Evolutionary conservation across 208 protist species (phyloP), one percentile per base, ranked within the genome.

Genomic region (Acanthamoeba triangularis): DNA sequence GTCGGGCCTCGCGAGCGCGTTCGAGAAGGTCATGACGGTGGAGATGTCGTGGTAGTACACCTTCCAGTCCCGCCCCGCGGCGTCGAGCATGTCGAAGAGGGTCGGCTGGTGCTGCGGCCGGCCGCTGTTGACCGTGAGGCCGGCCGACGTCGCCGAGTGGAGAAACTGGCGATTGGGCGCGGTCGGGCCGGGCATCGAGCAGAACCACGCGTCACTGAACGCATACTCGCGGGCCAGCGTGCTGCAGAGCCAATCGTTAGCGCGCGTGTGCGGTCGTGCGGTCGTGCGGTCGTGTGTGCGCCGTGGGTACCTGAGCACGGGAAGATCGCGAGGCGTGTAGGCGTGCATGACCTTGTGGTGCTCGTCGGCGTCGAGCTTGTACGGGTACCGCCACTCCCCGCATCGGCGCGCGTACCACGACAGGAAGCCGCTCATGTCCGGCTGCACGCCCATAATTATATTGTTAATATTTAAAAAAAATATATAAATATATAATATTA

Each of bases 201-300:
- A 90, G 56, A 90, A 90, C 82, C 82, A 90, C 16, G 52, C 16
- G n/a, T 90, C 82, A 28, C 82, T 90, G 56, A 90, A 90, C 16
- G 82, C 82, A 20, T 67, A 90, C 82, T 90, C 82, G 20, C 56
- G 47, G 25, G 82, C 82, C 35, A 90, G 56, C 30, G 82, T 61
- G 41, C 82, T 90, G 82, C 80, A 88, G 23, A n/a, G n/a, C 18
- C 65, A n/a, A 16, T 28, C 56, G 20, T 28, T 16, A 63, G 23
- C n/a, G n/a, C n/a, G n/a, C n/a, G n/a, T n/a, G n/a, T n/a, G n/a
- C n/a, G n/a, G n/a, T n/a, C n/a, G n/a, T n/a, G n/a, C 78, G 44
- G 20, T 8, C 65, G 20, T 23, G 20, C 5, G 16, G 1, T 1
- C 2, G 20, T 23, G 54, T 1, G 16, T 14, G 23, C 8, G 30